Base-by-base conservation (phyloP, 495 filamentous ascomycete genomes). In the Aspergillus bridgeri region DNA sequence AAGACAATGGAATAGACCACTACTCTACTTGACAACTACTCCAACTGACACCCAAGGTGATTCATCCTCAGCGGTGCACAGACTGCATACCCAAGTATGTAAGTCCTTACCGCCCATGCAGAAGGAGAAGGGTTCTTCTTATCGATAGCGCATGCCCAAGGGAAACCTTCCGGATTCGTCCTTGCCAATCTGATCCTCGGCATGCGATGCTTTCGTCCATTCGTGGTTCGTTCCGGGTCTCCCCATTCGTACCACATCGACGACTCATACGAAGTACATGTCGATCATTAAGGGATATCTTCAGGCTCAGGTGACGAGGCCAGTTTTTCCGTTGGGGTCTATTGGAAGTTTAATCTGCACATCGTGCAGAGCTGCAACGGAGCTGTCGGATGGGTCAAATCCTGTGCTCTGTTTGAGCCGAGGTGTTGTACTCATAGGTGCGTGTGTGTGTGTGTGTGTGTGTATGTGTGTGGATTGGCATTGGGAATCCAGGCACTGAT, bases 141-240 rank as follows among this genome's bases (percentile, higher is more conserved):
- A 38, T 38, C 33, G 33, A 38, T 38, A 38, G 33, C 13, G 33
- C 33, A 38, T 38, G 33, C 33, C 33, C 9, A 24, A 6, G 24
- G 23, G 24, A 24, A n/a, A 24, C 23, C 21, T 50, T 50, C 48
- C 48, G 48, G 22, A 50, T 50, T 50, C 48, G 23, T 50, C 17
- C 0, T 27, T 27, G 25, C 3, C 25, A 27, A 27, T 27, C 25
- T 27, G 25, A 27, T 33, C 29, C 29, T 33, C 29, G 29, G 29
- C 29, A 33, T 38, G 17, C 9, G 8, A 38, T 15, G 33, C 33
- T 15, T 38, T 15, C 33, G 17, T 38, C 33, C 9, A 38, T 38
- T 38, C 11, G 33, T 38, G 33, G 33, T 15, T 38, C 17, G 13
- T 38, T 15, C 9, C 33, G 13, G 33, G 33, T 4, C 6, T 15